Base-by-base conservation (phyloP, 805 yeast genomes). In the Metschnikowia corniflorae region DNA sequence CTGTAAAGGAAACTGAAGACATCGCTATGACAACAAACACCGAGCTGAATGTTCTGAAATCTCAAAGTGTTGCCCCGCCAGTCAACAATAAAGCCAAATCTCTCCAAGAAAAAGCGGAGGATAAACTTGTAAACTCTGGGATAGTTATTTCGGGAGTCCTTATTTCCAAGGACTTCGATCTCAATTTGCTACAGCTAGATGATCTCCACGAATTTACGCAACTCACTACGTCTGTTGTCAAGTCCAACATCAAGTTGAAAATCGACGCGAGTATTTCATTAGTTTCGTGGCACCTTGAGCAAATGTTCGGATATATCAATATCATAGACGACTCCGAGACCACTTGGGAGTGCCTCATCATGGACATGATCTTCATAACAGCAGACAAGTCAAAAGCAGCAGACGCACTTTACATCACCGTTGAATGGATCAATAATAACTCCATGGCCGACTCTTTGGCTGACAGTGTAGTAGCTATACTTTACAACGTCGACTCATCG, bases 161-260 rank as follows among this genome's bases (percentile, higher is more conserved):
- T 18, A 95, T 93, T 1, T 86, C 95, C 34, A 87, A 84, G 60
- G 94, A 89, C 63, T 91, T 91, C 60, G 93, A 87, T 54, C 66
- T 91, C 51, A 86, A 81, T 53, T 63, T 93, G 35, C 77, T 93
- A 50, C 85, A 87, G 39, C 77, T 88, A 13, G 85, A 82, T 41
- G 97, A 93, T 61, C 75, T 93, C 23, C 80, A 93, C 55, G 97
- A 89, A 50, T 89, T 78, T 53, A 79, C 96, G 0, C 93, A 86
- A 33, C 68, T 93, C 38, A 80, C 94, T 0, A 84, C 97, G 0
- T 85, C 96, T 0, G 72, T 84, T 9, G 79, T 93, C 21, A 80
- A 80, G 53, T 95, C 94, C 47, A 74, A 84, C 46, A 96, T 91
- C 57, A 72, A 79, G 6, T 65, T 93, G 15, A 75, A 76, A 36